Percentiles rank a stretch among this genome's conserved stretches.
Conservation (phyloP, 1,139 yeast species). For the Pichia sp. region DNA sequence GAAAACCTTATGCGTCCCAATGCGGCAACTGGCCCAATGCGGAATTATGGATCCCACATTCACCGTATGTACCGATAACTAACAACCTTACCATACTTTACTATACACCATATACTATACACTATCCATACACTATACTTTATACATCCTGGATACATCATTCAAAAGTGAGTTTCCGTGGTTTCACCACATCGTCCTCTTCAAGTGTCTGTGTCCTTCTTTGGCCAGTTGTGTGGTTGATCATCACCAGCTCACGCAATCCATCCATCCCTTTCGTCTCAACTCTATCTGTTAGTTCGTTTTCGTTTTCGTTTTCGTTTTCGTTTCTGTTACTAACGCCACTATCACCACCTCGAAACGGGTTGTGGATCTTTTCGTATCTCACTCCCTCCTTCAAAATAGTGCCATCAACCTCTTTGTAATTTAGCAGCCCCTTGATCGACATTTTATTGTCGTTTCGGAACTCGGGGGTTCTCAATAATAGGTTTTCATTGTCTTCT, state of each 20-base stretch:
- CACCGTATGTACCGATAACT: too few relatives aligned
- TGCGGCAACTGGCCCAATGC: too few relatives aligned
- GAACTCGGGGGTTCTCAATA: constrained; percentile 3
- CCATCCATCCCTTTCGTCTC: constrained; percentile 1
- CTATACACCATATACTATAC: neutral
- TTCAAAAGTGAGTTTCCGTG: constrained; percentile 18
- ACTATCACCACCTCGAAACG: constrained; percentile 12
- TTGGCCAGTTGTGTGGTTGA: constrained; percentile 22
- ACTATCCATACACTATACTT: too few relatives aligned
- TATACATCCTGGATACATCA: too few relatives aligned
- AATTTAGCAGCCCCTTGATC: constrained; percentile 4
- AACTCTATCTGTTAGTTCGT: neutral
- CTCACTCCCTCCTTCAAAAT: constrained; percentile 9
- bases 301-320: too few relatives aligned
- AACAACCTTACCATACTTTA: too few relatives aligned
- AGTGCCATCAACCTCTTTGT: constrained; percentile 7
- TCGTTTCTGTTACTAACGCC: neutral
- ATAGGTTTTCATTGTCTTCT: neutral
- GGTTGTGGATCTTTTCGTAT: constrained; percentile 21
- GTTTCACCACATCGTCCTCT: constrained; percentile 20
- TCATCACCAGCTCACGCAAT: constrained; percentile 16
- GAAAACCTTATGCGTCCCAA: too few relatives aligned
- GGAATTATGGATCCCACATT: too few relatives aligned
- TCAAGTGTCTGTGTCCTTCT: constrained; percentile 16
- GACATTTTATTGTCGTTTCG: constrained; percentile 5